Evolutionary conservation across 2,329 filamentous ascomycete species (phyloP), one percentile per base, ranked within the genome.

Genomic region (Basipetospora chlamydospora): DNA sequence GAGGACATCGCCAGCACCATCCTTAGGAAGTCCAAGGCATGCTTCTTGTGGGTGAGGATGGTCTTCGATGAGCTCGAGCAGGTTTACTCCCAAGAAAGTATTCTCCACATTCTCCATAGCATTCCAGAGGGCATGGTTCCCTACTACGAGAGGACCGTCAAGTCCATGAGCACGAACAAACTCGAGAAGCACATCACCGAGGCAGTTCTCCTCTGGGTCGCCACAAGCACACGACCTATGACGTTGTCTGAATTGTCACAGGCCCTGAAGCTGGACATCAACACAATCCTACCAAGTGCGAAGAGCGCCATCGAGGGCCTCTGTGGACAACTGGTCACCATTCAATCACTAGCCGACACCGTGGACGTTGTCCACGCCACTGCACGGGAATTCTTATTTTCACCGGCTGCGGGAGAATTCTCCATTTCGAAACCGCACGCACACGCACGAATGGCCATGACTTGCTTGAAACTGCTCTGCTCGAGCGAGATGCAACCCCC

Each of bases 101-200:
- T 53, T 13, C 16, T 47, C n/a, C 16, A 46, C 12, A 44, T 54
- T 15, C 46, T 59, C 1, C 39, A 50, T 18, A 40, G 42, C 1
- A 47, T 59, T 3, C 55, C 56, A 3, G 41, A 46, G 32, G 52
- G 49, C 8, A 57, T 59, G 54, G 40, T 49, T 5, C 42, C 45
- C 3, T 49, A 47, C 28, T 51, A 51, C 22, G 30, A 46, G 37
- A 40, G 48, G 12, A 44, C 43, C 2, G 28, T 42, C 6, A 18
- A 15, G 13, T 25, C 16, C 3, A 56, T 57, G 46, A 34, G 40
- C 3, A 39, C 44, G n/a, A 50, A 49, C 37, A 50, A 39, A 9
- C 39, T 31, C n/a, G 49, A 48, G 10, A 46, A 47, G 13, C 46
- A 49, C 25, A 47, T 55, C 4, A 42, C 47, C 5, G 44, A 49